phyloP scores from a whole-genome alignment of 768 basidiomycete species.

The Trametes maxima region DNA sequence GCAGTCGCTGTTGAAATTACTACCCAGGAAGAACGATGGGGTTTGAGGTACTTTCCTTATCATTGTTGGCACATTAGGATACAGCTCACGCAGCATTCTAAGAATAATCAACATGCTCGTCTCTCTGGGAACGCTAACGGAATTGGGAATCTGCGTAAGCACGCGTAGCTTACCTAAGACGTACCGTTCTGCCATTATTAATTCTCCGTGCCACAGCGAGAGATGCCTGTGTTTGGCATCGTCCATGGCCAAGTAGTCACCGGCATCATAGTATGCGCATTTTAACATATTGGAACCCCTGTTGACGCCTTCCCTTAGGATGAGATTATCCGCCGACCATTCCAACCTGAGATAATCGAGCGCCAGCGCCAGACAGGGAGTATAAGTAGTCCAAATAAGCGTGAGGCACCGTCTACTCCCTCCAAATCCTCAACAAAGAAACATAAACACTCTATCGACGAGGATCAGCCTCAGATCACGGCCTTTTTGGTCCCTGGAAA shows the following conservation, averaged over 20 bases:
- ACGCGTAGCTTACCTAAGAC: neutral
- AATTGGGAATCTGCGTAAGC: conserved; percentile 53
- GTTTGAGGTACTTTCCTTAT: conserved; percentile 54
- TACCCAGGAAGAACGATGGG: conserved; percentile 78
- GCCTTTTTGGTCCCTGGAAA: conserved; percentile 25
- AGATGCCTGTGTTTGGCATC: conserved; percentile 83
- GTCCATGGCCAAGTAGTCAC: conserved; percentile 63
- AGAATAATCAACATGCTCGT: conserved; percentile 78
- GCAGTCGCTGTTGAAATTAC: conserved; percentile 52
- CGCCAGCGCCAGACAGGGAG: conserved; percentile 5
- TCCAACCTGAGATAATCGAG: neutral
- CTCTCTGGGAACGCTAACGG: conserved; percentile 55
- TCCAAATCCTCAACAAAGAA: conserved; percentile 34
- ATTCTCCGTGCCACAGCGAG: conserved; percentile 52
- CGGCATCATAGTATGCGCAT: conserved; percentile 65
- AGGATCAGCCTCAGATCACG: conserved; percentile 25
- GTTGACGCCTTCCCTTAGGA: conserved; percentile 42
- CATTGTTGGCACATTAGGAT: neutral
- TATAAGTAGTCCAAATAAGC: conserved; percentile 19
- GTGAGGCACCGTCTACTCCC: conserved; percentile 22
- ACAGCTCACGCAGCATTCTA: neutral
- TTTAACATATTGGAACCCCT: neutral
- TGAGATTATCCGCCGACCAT: conserved; percentile 42
- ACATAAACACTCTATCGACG: conserved; percentile 25
- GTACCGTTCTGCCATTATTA: conserved; percentile 2